A percentile compares a stretch with the other conserved stretches of the same genome.
phyloP scores from a whole-genome alignment of 257 asterid genomes.

The Thymus mandschuricus region DNA sequence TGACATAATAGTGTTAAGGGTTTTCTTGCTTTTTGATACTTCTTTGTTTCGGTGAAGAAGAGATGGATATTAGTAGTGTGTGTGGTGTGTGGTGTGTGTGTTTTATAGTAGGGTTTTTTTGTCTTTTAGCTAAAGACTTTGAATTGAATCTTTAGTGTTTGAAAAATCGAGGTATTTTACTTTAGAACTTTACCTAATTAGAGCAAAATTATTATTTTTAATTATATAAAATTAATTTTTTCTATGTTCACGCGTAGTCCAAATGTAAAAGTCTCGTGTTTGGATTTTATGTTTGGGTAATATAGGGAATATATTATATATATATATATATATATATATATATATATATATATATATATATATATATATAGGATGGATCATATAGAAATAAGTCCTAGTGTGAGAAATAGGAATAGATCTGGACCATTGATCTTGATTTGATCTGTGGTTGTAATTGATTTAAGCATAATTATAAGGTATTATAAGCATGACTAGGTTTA shows the following conservation, averaged over 20 bases:
- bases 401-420: too few species aligned
- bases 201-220: neutral
- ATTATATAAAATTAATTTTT: too few species aligned
- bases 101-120: conserved; percentile 28
- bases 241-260: too few species aligned
- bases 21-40: neutral
- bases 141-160: neutral
- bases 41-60: neutral
- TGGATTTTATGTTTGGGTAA: neutral
- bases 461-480: too few species aligned
- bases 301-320: neutral
- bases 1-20: conserved; percentile 5
- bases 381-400: too few species aligned
- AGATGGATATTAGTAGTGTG: neutral
- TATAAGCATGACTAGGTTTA: too few species aligned
- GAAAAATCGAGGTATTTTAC: neutral
- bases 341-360: too few species aligned
- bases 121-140: conserved; percentile 30
- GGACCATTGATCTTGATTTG: too few species aligned
- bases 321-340: too few species aligned
- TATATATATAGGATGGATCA: too few species aligned
- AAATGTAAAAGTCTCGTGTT: too few species aligned
- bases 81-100: neutral
- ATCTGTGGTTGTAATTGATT: too few species aligned
- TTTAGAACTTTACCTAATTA: neutral